These are phyloP conservation scores for Cercophora sp. DNA, from an alignment of 495 filamentous ascomycete genomes.

Conservation along the genomic window DNA sequence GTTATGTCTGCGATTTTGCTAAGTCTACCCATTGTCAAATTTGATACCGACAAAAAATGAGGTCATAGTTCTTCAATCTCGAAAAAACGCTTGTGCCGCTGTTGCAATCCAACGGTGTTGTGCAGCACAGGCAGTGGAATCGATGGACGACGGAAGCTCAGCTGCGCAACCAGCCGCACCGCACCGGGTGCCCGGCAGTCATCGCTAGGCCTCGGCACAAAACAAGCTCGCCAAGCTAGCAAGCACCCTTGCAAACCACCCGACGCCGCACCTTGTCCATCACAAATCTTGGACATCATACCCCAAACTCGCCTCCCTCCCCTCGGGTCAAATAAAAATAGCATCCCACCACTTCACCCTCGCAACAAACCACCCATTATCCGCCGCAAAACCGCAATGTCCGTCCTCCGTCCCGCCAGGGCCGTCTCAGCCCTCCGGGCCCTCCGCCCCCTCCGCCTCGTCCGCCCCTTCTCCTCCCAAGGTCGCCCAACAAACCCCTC, in stretches of 20 bases:
- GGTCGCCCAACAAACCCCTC: neutral
- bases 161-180: too few relatives aligned
- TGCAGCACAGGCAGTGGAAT: too few relatives aligned
- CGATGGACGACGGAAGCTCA: too few relatives aligned
- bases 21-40: too few relatives aligned
- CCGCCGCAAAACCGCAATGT: too few relatives aligned
- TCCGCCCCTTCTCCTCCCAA: conserved; percentile 1
- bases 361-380: neutral
- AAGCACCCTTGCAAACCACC: too few relatives aligned
- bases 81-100: too few relatives aligned
- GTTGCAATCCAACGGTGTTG: too few relatives aligned
- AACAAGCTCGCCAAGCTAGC: neutral
- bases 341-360: neutral
- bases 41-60: too few relatives aligned
- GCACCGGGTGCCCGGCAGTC: neutral
- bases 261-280: neutral
- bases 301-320: neutral
- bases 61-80: too few relatives aligned
- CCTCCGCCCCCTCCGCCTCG: conserved; percentile 4
- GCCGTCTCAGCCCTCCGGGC: neutral
- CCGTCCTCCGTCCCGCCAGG: conserved; percentile 14
- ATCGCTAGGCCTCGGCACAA: conserved; percentile 15
- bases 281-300: conserved; percentile 8
- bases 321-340: too few relatives aligned
- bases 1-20: neutral